phyloP scores from a whole-genome alignment of 108 stramenopile species.

The Nannochloropsis salina region DNA sequence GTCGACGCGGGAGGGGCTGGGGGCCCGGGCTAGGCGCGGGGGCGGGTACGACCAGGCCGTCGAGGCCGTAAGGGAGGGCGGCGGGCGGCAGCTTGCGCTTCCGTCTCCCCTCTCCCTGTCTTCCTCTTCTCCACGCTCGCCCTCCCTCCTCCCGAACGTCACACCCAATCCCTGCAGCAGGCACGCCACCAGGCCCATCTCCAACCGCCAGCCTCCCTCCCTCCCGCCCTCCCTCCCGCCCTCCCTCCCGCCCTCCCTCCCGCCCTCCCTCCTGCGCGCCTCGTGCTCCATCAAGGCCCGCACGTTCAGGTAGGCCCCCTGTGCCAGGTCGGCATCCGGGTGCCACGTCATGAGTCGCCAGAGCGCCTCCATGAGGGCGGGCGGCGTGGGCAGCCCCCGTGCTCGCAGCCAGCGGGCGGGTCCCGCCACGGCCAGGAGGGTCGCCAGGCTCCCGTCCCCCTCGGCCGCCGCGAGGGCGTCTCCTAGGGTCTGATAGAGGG shows the following conservation, averaged over 20 bases:
- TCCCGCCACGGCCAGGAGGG: not conserved
- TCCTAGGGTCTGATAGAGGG: not conserved
- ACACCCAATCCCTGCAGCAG: not conserved
- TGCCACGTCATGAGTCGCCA: not conserved
- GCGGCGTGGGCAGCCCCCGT: not conserved
- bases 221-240: conserved; percentile 9
- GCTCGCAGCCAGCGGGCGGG: not conserved
- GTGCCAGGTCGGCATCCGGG: not conserved
- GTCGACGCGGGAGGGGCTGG: not conserved
- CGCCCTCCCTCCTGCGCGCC: too few species aligned
- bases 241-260: too few species aligned
- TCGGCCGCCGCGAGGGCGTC: not conserved
- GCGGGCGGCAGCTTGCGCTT: not conserved
- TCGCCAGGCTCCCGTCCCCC: not conserved
- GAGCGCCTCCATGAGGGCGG: not conserved
- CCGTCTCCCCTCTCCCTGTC: not conserved
- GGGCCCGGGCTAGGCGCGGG: not conserved
- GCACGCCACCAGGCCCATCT: not conserved
- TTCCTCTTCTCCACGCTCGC: not conserved
- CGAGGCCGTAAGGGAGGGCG: not conserved
- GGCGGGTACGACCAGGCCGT: not conserved
- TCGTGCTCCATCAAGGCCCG: not conserved
- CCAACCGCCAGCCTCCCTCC: not conserved
- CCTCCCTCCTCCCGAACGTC: not conserved
- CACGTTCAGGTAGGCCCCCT: not conserved